phyloP scores from a whole-genome alignment of 2,329 filamentous ascomycete genomes.

The Trichoderma koningii region DNA sequence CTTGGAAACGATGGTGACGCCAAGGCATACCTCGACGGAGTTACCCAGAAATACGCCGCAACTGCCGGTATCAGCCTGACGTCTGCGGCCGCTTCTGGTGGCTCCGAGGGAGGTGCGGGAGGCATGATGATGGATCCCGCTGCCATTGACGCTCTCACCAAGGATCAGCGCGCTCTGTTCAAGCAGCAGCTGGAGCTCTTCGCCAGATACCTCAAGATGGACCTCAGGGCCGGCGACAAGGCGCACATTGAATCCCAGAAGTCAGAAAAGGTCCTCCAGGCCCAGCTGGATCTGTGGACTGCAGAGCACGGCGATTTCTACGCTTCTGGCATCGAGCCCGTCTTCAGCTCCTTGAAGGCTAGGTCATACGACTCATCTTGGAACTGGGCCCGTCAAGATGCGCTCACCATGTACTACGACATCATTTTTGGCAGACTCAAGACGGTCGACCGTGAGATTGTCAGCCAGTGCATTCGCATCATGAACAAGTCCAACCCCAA shows the following conservation, averaged over 20 bases:
- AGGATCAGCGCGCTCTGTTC: slow-evolving; percentile 93
- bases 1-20: slow-evolving; percentile 87
- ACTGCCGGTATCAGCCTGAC: slow-evolving; percentile 82
- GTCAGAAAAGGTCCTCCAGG: slow-evolving; percentile 83
- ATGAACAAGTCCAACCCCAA: slow-evolving; percentile 99
- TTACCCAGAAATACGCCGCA: slow-evolving; percentile 85
- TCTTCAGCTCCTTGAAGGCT: slow-evolving; percentile 91
- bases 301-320: slow-evolving; percentile 97
- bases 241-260: slow-evolving; percentile 82
- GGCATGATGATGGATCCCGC: slow-evolving; percentile 99
- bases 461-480: slow-evolving; percentile 96
- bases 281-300: slow-evolving; percentile 92
- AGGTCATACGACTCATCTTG: slow-evolving; percentile 97
- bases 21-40: slow-evolving; percentile 87
- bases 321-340: slow-evolving; percentile 88
- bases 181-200: slow-evolving; percentile 97
- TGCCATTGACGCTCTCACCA: slow-evolving; percentile 93
- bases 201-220: slow-evolving; percentile 94
- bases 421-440: slow-evolving; percentile 96
- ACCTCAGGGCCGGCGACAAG: slow-evolving; percentile 95
- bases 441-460: slow-evolving; percentile 94
- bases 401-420: slow-evolving; percentile 97
- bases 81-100: slow-evolving; percentile 71
- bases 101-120: slow-evolving; percentile 67
- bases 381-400: slow-evolving; percentile 99